Evolutionary conservation across 306 rosid genomes (phyloP).

Genomic region (Vachellia collinsii): DNA sequence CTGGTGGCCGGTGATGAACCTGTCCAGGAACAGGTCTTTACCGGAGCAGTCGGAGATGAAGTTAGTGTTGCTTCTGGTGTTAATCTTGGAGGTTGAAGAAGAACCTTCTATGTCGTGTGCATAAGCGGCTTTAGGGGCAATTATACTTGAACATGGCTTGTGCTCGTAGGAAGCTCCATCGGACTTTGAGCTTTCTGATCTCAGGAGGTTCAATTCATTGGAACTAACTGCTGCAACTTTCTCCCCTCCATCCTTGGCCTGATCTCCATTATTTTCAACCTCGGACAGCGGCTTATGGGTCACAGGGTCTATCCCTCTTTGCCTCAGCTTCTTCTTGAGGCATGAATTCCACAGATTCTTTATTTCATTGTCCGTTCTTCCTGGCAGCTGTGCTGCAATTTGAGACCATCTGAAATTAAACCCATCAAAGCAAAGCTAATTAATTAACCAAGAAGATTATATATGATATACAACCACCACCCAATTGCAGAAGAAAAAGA

Average conservation of each 20-base stretch:
- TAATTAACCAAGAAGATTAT: background rate
- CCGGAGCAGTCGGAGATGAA: constrained; percentile 34
- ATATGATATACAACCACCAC: background rate
- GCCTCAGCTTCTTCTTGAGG: constrained; percentile 82
- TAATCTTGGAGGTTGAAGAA: constrained; percentile 35
- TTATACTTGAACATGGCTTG: constrained; percentile 38
- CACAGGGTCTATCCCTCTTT: constrained; percentile 84
- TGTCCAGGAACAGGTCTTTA: constrained; percentile 46
- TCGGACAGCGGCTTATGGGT: constrained; percentile 68
- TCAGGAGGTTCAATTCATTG: constrained; percentile 51
- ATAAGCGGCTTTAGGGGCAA: constrained; percentile 33
- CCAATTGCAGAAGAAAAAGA: background rate
- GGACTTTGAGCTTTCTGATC: constrained; percentile 52
- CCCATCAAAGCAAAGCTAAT: constrained; percentile 15
- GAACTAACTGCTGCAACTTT: constrained; percentile 39
- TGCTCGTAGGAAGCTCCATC: constrained; percentile 52
- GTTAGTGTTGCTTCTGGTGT: constrained; percentile 5
- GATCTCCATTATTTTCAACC: constrained; percentile 49
- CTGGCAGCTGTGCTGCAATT: constrained; percentile 80
- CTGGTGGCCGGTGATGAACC: constrained; percentile 40
- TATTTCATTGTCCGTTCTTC: constrained; percentile 93
- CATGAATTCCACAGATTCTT: constrained; percentile 93
- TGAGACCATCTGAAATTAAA: constrained; percentile 78
- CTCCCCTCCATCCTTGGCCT: constrained; percentile 44
- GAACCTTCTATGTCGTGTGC: constrained; percentile 34